These are phyloP conservation scores for Fusarium nanum DNA, from an alignment of 2,329 filamentous ascomycete species.

Conservation along the genomic window DNA sequence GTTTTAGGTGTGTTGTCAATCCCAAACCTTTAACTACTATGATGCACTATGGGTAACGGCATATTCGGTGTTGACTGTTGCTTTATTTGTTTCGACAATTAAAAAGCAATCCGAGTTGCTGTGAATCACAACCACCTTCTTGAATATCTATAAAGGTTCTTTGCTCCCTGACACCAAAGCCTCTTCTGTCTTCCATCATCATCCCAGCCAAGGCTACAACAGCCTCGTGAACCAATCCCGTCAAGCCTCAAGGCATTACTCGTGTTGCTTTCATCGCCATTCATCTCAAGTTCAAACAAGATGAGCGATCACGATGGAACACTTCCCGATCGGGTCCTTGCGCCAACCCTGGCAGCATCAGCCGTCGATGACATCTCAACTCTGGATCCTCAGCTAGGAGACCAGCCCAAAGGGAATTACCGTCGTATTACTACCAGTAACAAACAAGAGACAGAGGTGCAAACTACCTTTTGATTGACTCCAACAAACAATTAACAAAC, in stretches of 20 bases:
- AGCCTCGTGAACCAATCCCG: background rate
- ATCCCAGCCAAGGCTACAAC: background rate
- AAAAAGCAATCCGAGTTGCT: background rate
- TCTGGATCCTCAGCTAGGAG: background rate
- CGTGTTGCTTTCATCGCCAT: background rate
- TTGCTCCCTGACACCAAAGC: background rate
- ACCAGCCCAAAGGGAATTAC: background rate
- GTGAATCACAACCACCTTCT: slow-evolving; percentile 19
- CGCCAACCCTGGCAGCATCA: background rate
- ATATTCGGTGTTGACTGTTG: background rate
- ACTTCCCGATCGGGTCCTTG: slow-evolving; percentile 1
- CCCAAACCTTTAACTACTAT: background rate
- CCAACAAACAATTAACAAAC: background rate
- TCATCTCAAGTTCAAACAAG: background rate
- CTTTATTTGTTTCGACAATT: background rate
- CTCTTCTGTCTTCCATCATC: background rate
- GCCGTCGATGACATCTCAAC: slow-evolving; percentile 8
- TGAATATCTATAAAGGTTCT: background rate
- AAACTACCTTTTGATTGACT: background rate
- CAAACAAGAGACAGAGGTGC: slow-evolving; percentile 12
- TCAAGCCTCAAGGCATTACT: background rate
- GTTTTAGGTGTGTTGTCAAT: background rate
- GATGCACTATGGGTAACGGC: background rate
- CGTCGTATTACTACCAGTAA: background rate
- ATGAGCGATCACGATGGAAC: slow-evolving; percentile 5